A percentile compares a stretch with the other conserved stretches of the same genome.
Conservation (phyloP, 345 rosid species). For the Hibiscus tridactylites region DNA sequence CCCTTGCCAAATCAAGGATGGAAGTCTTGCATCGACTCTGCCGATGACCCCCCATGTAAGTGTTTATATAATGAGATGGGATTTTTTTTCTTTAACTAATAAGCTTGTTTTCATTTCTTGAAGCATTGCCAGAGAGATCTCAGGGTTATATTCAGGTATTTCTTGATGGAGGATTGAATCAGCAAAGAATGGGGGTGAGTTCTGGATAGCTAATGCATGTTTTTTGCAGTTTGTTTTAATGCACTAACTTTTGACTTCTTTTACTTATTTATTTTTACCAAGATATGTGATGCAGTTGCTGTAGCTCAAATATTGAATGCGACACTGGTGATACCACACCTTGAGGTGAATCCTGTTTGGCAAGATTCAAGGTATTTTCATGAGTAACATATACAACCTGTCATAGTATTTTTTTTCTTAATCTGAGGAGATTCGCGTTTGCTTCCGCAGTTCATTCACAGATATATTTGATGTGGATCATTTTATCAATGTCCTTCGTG, state of each 20-base stretch:
- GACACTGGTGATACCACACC: conserved; percentile 81
- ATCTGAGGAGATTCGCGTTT: background rate
- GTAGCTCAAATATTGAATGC: conserved; percentile 86
- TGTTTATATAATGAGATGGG: background rate
- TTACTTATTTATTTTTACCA: background rate
- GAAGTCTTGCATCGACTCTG: conserved; percentile 54
- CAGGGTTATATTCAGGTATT: conserved; percentile 77
- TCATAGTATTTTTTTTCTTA: background rate
- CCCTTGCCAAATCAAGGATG: conserved; percentile 77
- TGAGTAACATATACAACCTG: conserved; percentile 15
- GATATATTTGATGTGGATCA: conserved; percentile 91
- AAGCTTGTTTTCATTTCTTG: conserved; percentile 11
- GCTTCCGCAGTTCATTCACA: conserved; percentile 53
- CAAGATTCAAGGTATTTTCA: conserved; percentile 77
- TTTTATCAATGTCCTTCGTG: conserved; percentile 45
- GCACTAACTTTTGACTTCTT: background rate
- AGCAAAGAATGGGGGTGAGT: conserved; percentile 96
- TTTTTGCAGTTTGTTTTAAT: background rate
- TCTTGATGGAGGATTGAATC: conserved; percentile 96
- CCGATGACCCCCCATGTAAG: conserved; percentile 34
- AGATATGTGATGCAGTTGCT: conserved; percentile 99
- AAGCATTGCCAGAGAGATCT: conserved; percentile 55
- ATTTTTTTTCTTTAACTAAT: background rate
- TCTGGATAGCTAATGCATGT: background rate
- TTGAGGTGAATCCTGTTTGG: conserved; percentile 98